A percentile compares a stretch with the other conserved stretches of the same genome.
Conservation (phyloP, 2,329 filamentous ascomycete species). For the Aspergillus unguis region DNA sequence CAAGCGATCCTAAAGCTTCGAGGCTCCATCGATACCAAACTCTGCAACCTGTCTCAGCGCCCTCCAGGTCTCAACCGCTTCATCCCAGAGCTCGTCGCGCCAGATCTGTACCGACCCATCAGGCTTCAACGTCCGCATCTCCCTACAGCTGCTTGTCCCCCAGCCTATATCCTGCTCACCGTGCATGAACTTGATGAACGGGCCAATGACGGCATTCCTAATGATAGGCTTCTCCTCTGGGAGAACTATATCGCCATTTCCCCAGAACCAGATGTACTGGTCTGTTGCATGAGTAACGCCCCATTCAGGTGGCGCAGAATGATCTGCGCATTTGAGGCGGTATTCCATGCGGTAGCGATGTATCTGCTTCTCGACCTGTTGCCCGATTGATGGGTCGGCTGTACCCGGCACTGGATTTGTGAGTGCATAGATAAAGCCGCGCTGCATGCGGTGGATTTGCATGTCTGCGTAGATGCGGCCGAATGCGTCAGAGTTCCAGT, state of each 20-base stretch:
- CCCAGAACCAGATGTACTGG: slow-evolving; percentile 56
- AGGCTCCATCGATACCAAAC: neutral
- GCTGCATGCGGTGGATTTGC: slow-evolving; percentile 53
- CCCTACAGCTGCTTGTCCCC: slow-evolving; percentile 26
- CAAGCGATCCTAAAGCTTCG: slow-evolving; percentile 9
- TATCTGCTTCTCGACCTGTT: slow-evolving; percentile 44
- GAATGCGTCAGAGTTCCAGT: slow-evolving; percentile 51
- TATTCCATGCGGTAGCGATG: slow-evolving; percentile 55
- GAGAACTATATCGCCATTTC: slow-evolving; percentile 44
- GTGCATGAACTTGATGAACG: slow-evolving; percentile 29
- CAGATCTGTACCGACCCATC: slow-evolving; percentile 48
- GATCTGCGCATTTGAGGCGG: slow-evolving; percentile 48
- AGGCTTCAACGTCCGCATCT: slow-evolving; percentile 44
- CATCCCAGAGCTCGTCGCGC: slow-evolving; percentile 46
- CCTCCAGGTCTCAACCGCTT: slow-evolving; percentile 50
- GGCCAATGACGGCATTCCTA: slow-evolving; percentile 26
- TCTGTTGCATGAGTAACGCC: slow-evolving; percentile 56
- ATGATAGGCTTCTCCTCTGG: slow-evolving; percentile 45
- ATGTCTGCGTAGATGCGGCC: slow-evolving; percentile 56
- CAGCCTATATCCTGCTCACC: slow-evolving; percentile 20
- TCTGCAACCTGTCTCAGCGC: slow-evolving; percentile 22
- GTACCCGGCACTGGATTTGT: slow-evolving; percentile 18
- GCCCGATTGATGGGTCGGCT: slow-evolving; percentile 22
- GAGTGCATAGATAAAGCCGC: slow-evolving; percentile 50
- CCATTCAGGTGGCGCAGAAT: slow-evolving; percentile 44